Evolutionary conservation across 225 moss, liverwort and hornwort species (phyloP).

Genomic region (Pseudisothecium myosuroides): DNA sequence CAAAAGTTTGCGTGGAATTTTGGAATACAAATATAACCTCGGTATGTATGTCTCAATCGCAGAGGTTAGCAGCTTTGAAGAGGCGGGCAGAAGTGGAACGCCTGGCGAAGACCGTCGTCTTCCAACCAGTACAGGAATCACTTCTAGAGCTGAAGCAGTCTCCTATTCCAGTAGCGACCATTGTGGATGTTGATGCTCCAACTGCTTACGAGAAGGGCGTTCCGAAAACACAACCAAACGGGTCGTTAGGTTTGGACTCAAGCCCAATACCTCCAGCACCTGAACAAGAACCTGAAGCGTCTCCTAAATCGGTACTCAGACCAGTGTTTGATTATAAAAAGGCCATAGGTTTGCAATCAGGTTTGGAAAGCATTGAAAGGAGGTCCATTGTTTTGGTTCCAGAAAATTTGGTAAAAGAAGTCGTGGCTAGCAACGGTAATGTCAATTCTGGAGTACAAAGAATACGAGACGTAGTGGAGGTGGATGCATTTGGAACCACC

Average conservation of each 20-base stretch:
- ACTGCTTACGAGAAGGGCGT: not conserved
- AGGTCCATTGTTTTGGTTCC: not conserved
- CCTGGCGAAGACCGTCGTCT: conserved; percentile 1
- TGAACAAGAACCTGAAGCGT: not conserved
- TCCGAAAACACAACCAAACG: not conserved
- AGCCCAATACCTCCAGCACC: too few species aligned
- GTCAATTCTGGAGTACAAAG: not conserved
- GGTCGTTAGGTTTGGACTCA: not conserved
- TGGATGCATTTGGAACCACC: not conserved
- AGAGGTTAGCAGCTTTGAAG: conserved; percentile 43
- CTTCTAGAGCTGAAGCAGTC: not conserved
- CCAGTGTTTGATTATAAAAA: not conserved
- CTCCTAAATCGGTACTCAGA: not conserved
- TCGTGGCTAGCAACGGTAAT: not conserved
- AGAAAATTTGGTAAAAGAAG: not conserved
- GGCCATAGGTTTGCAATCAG: not conserved
- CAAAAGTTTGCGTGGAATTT: not conserved
- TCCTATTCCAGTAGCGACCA: not conserved
- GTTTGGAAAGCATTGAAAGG: not conserved
- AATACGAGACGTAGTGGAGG: not conserved
- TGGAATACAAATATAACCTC: not conserved
- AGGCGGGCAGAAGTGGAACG: conserved; percentile 10
- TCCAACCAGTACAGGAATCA: conserved; percentile 12
- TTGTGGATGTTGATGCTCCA: conserved; percentile 6
- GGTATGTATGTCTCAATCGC: not conserved